Conservation (phyloP, 129 eudicot genomes). For the Flaveria linearis region DNA sequence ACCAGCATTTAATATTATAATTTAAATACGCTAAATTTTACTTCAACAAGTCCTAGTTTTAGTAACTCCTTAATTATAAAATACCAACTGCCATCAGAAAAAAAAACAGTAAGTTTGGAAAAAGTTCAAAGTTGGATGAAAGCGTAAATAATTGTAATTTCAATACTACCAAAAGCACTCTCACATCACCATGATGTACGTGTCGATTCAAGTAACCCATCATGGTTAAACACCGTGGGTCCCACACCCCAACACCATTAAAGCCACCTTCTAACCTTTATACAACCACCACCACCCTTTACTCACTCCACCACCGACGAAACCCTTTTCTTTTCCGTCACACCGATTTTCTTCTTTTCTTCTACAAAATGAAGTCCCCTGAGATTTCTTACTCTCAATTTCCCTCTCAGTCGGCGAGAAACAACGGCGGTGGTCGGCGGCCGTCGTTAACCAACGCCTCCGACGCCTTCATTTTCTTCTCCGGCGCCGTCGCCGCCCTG, state of each 20-base stretch:
- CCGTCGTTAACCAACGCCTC: conserved; percentile 29
- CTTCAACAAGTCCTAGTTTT: too few relatives aligned
- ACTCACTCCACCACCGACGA: conserved; percentile 29
- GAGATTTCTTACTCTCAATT: conserved; percentile 41
- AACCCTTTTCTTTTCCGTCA: not conserved
- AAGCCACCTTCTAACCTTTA: conserved; percentile 30
- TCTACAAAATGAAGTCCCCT: conserved; percentile 45
- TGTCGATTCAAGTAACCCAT: conserved; percentile 21
- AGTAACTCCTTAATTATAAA: too few relatives aligned
- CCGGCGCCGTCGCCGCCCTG: conserved; percentile 52
- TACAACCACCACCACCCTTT: conserved; percentile 6
- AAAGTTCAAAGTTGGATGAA: conserved; percentile 5
- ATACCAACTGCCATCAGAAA: not conserved
- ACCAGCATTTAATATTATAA: too few relatives aligned
- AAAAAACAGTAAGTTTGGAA: not conserved
- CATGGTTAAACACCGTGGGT: conserved; percentile 18
- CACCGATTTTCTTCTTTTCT: not conserved
- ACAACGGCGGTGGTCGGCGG: conserved; percentile 28
- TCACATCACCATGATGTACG: conserved; percentile 34
- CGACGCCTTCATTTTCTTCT: conserved; percentile 41
- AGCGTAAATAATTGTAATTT: not conserved
- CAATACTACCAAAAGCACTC: not conserved
- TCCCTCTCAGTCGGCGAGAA: conserved; percentile 34
- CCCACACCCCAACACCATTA: conserved; percentile 29
- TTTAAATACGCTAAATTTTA: too few relatives aligned